Conservation (phyloP, 306 rosid genomes). For the Prunus persica region Prunus_persica_NCBIv2 NC_034010.1:2146501-2147000, state of each 20-base stretch:
- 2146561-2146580: background rate
- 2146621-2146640: background rate
- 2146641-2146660: background rate
- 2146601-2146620: background rate
- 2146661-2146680: background rate
- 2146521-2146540: background rate
- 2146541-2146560: background rate
- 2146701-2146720: background rate
- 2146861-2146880: conserved; percentile 92
- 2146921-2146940: conserved; percentile 69
- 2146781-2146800: background rate
- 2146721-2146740: background rate
- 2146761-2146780: conserved; percentile 6
- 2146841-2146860: conserved; percentile 91
- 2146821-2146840: conserved; percentile 97
- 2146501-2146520: background rate
- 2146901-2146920: conserved; percentile 75
- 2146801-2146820: conserved; percentile 50
- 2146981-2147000: background rate
- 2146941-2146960: conserved; percentile 65
- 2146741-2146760: background rate
- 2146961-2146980: conserved; percentile 48
- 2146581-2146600: background rate
- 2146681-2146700: background rate
- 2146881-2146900: conserved; percentile 93